Evolutionary conservation across 805 yeast species (phyloP), one percentile per base, ranked within the genome.

Genomic region (Novakomyces olei): DNA sequence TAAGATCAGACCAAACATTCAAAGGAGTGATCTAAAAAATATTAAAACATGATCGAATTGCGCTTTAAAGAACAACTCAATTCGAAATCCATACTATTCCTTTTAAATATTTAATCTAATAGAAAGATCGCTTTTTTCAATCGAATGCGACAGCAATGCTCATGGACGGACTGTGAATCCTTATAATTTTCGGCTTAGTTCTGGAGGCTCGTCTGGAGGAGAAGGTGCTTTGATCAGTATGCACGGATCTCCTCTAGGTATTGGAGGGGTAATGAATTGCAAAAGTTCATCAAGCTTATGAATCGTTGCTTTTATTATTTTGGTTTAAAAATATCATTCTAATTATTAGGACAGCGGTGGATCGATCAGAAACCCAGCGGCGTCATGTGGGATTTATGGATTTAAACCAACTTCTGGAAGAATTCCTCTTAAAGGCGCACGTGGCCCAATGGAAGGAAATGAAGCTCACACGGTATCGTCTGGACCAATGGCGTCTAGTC

Each of bases 161-260:
- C 61, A 47, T 37, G 72, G 72, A 1, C 49, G 50, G 30, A 63
- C 69, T 3, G 37, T 45, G 18, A 65, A 63, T 45, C 62, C 71
- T 1, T 42, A 51, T 38, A 63, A 61, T 42, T 43, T 63, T 15
- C 45, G 45, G 4, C 42, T 62, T 27, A 53, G 61, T 14, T 48
- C 65, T 18, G 71, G 72, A 30, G 72, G 72, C 3, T 58, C 65
- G 15, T 58, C 67, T 6, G 69, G 69, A 4, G 72, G 72, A 8
- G 69, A 63, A 39, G 63, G 65, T 19, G 63, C 66, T 1, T 41
- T 63, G 22, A 48, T 57, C n/a, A 60, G 60, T 4, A 47, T 44
- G 40, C 61, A 64, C 5, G 70, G 67, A 6, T 51, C 61, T 15
- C 50, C 63, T 2, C 44, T 67, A 27, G 73, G 74, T 15, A 45